Percentiles rank a stretch among this genome's conserved stretches.
phyloP scores from a whole-genome alignment of 2,329 filamentous ascomycete species.

The Pseudocercospora musae region DNA sequence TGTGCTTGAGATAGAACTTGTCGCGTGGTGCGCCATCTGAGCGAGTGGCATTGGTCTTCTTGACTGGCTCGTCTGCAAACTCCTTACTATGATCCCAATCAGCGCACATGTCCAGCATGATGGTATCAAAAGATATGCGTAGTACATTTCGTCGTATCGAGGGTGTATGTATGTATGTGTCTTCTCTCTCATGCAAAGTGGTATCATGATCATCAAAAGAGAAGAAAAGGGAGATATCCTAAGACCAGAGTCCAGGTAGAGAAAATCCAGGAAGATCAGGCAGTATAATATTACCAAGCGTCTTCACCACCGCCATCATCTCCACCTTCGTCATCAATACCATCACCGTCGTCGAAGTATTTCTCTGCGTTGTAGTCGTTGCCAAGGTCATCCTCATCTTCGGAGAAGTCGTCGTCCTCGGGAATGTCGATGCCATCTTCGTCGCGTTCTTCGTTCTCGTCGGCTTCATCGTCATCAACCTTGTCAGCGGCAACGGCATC shows the following conservation, averaged over 20 bases:
- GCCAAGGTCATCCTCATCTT: slow-evolving; percentile 56
- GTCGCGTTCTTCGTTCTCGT: slow-evolving; percentile 61
- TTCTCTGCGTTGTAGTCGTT: slow-evolving; percentile 55
- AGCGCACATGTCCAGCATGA: background rate
- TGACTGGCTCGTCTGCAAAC: background rate
- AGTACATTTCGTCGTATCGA: background rate
- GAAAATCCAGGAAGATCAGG: slow-evolving; percentile 1
- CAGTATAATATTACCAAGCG: slow-evolving; percentile 24
- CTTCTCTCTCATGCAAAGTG: background rate
- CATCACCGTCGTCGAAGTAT: slow-evolving; percentile 46
- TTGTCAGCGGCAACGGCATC: slow-evolving; percentile 13
- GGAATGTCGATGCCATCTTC: slow-evolving; percentile 21
- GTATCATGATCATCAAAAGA: slow-evolving; percentile 8
- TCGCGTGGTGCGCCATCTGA: too few relatives aligned
- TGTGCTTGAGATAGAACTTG: background rate
- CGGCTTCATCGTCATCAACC: slow-evolving; percentile 50
- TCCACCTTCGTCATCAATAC: slow-evolving; percentile 40
- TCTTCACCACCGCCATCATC: slow-evolving; percentile 24
- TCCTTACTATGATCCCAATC: background rate
- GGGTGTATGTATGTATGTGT: background rate
- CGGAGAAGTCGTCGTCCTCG: slow-evolving; percentile 49
- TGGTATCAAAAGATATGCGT: background rate
- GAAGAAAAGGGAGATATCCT: slow-evolving; percentile 3
- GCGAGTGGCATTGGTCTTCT: background rate
- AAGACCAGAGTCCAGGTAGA: background rate